Conservation (phyloP, 305 asterid species). For the Fraxinus dipetala region DNA sequence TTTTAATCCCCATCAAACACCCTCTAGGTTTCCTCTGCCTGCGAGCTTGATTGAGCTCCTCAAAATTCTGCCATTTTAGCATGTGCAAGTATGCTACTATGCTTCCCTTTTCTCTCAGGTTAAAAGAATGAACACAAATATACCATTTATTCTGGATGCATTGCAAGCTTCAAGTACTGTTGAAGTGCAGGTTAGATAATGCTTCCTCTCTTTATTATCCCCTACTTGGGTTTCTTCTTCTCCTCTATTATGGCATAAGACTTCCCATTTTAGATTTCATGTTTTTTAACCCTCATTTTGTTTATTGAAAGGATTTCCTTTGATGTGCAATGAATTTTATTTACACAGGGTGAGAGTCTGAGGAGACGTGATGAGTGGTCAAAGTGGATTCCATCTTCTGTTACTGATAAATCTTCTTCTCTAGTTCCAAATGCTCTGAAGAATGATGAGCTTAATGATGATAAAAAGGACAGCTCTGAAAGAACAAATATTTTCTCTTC, state of each 20-base stretch:
- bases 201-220: constrained; percentile 12
- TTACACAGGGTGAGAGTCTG: constrained; percentile 42
- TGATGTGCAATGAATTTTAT: constrained; percentile 19
- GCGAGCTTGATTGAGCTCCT: constrained; percentile 15
- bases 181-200: constrained; percentile 71
- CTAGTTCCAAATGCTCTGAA: constrained; percentile 26
- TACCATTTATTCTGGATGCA: constrained; percentile 69
- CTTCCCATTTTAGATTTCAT: neutral
- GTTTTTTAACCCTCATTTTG: neutral
- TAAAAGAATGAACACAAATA: constrained; percentile 60
- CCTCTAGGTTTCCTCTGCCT: neutral
- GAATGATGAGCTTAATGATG: constrained; percentile 32
- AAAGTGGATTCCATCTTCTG: constrained; percentile 52
- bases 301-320: constrained; percentile 17
- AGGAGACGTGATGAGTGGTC: constrained; percentile 81
- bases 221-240: constrained; percentile 4
- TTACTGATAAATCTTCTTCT: constrained; percentile 31
- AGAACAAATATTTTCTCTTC: constrained; percentile 25
- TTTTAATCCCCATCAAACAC: too few relatives aligned
- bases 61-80: constrained; percentile 8
- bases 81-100: constrained; percentile 5
- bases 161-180: constrained; percentile 67
- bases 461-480: constrained; percentile 25
- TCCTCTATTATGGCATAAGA: neutral
- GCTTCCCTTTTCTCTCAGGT: constrained; percentile 48